These are phyloP conservation scores for Zygosaccharomyces pseudorouxii DNA, from an alignment of 805 yeast species.

Conservation along the genomic window DNA sequence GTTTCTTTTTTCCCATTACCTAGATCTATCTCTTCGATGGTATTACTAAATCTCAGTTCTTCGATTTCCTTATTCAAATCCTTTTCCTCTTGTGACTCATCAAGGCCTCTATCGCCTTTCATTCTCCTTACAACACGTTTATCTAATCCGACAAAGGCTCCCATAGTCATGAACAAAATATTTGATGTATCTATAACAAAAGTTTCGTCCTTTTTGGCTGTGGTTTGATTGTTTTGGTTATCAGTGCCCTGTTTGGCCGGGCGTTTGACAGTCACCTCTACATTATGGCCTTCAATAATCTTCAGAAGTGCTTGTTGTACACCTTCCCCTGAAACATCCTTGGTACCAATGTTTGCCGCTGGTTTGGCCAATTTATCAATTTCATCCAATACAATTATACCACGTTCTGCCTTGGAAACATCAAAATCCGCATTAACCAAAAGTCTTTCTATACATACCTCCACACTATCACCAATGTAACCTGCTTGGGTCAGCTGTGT, in stretches of 20 bases:
- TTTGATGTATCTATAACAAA: conserved; percentile 52
- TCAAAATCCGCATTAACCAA: conserved; percentile 48
- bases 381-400: conserved; percentile 58
- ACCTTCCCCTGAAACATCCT: conserved; percentile 62
- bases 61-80: conserved; percentile 10
- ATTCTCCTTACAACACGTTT: conserved; percentile 42
- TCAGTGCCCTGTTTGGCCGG: conserved; percentile 32
- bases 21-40: conserved; percentile 36
- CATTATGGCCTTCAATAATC: conserved; percentile 52
- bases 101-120: conserved; percentile 23
- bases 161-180: conserved; percentile 53
- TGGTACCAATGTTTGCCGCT: conserved; percentile 42
- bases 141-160: conserved; percentile 59
- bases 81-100: conserved; percentile 5
- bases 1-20: conserved; percentile 38
- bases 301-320: conserved; percentile 58
- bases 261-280: conserved; percentile 44
- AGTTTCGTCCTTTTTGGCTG: conserved; percentile 39
- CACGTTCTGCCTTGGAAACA: conserved; percentile 49
- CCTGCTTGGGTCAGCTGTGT: conserved; percentile 63
- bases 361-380: conserved; percentile 54
- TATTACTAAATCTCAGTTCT: conserved; percentile 23
- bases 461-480: conserved; percentile 61
- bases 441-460: conserved; percentile 50
- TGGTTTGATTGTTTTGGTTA: conserved; percentile 31